These are phyloP conservation scores for Tuber borchii DNA, from an alignment of 495 filamentous ascomycete genomes.

Conservation along the genomic window DNA sequence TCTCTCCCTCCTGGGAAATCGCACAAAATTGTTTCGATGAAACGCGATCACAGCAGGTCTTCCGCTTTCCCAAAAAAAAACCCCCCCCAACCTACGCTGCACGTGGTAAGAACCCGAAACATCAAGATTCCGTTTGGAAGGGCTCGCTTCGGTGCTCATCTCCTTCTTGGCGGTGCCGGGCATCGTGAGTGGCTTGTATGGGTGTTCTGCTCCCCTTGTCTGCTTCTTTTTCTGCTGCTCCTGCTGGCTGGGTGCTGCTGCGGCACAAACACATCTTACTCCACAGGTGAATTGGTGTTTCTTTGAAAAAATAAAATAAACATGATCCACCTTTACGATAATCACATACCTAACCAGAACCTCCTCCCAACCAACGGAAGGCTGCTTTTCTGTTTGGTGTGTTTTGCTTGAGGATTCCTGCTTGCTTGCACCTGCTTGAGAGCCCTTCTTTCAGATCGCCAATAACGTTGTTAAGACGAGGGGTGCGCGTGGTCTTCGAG, in stretches of 20 bases:
- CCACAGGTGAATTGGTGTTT: not conserved
- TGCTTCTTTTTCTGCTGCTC: not conserved
- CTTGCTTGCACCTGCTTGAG: not conserved
- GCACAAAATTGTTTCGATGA: constrained; percentile 1
- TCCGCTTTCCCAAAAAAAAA: not conserved
- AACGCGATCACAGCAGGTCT: not conserved
- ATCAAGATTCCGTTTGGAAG: not conserved
- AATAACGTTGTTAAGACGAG: constrained; percentile 40
- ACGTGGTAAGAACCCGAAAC: constrained; percentile 3
- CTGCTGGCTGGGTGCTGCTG: not conserved
- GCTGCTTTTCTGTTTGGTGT: not conserved
- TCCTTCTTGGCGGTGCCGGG: not conserved
- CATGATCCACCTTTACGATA: not conserved
- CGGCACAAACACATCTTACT: not conserved
- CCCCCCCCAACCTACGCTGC: not conserved
- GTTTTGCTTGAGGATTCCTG: not conserved
- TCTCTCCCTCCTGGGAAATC: not conserved
- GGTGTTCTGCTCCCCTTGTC: not conserved
- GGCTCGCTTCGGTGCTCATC: not conserved
- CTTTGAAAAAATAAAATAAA: not conserved
- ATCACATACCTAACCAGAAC: not conserved
- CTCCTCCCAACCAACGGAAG: not conserved
- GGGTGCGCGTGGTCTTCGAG: constrained; percentile 25
- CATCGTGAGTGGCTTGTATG: not conserved
- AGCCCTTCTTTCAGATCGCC: constrained; percentile 25